Evolutionary conservation across 176 grass and related monocot species (phyloP), one percentile per base, ranked within the genome.

Genomic region (Alloteropsis semialata): DNA sequence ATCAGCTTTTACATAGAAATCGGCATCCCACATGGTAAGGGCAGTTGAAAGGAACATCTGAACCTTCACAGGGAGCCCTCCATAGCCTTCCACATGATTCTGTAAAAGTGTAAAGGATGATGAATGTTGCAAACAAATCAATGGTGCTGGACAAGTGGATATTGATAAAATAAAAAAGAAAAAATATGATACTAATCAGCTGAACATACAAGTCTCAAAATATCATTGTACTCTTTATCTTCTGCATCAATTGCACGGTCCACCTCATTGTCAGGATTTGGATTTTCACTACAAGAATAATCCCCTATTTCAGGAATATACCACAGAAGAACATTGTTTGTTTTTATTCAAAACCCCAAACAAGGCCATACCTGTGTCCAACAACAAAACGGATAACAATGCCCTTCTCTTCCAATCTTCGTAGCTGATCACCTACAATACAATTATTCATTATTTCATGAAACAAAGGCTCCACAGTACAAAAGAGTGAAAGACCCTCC

Each of bases 1-100:
- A 55, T 94, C 92, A 43, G 82, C 82, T 89, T 94, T 94, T 53
- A 94, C 74, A 85, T 91, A 94, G 85, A 94, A 94, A 72, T 94
- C 87, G 82, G 92, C 86, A 66, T 94, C 87, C 92, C 92, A 94
- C 21, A 38, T 89, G 39, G 74, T 51, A 67, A 94, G 73, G 76
- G 89, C 92, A 15, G 81, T 88, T 51, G 89, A 92, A 66, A 94
- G 90, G 46, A 87, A 94, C 65, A 85, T 87, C 51, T 92, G 89
- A 48, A 89, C 73, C 82, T 92, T 94, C 39, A n/a, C 65, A 72
- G 92, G 66, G 25, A 94, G 87, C 18, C 76, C 77, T 67, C 72
- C 84, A 28, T 87, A 55, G 69, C 89, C 81, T 89, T 94, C 92
- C 43, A 92, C 65, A 61, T 92, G 87, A 74, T 92, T 75, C 92